These are phyloP conservation scores for Pichia sp. DNA, from an alignment of 1,139 yeast species.

Conservation along the genomic window DNA sequence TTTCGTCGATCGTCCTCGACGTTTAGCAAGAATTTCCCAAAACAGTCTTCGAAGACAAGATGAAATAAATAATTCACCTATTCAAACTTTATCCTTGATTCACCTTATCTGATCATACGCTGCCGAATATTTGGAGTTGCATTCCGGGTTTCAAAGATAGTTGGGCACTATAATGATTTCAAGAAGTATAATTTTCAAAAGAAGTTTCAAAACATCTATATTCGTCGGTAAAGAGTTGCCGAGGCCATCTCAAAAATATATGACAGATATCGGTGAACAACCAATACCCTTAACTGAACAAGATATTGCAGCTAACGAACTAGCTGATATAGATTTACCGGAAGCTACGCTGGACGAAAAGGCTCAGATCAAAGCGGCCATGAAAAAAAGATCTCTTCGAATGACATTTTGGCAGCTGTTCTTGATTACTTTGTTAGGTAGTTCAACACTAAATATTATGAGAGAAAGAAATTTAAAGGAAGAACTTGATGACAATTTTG, in stretches of 20 bases:
- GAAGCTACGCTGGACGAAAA: slow-evolving; percentile 17
- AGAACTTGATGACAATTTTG: slow-evolving; percentile 22
- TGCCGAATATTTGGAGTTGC: too few species aligned
- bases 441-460: slow-evolving; percentile 26
- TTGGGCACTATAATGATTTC: background rate
- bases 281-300: slow-evolving; percentile 16
- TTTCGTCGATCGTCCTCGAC: too few species aligned
- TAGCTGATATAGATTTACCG: slow-evolving; percentile 10
- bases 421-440: slow-evolving; percentile 23
- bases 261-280: slow-evolving; percentile 15
- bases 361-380: slow-evolving; percentile 15
- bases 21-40: too few species aligned
- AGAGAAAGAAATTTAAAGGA: slow-evolving; percentile 23
- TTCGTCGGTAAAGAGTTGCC: slow-evolving; percentile 8
- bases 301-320: slow-evolving; percentile 14
- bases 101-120: too few species aligned
- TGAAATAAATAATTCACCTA: too few species aligned
- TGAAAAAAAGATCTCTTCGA: slow-evolving; percentile 22
- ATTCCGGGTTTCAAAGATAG: background rate
- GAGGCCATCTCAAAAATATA: slow-evolving; percentile 13
- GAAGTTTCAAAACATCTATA: background rate
- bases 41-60: too few species aligned
- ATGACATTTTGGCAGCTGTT: slow-evolving; percentile 26
- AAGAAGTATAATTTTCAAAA: background rate
- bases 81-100: too few species aligned